Evolutionary conservation across 208 protist genomes (phyloP).

Genomic region (Porcisia deanei): DNA sequence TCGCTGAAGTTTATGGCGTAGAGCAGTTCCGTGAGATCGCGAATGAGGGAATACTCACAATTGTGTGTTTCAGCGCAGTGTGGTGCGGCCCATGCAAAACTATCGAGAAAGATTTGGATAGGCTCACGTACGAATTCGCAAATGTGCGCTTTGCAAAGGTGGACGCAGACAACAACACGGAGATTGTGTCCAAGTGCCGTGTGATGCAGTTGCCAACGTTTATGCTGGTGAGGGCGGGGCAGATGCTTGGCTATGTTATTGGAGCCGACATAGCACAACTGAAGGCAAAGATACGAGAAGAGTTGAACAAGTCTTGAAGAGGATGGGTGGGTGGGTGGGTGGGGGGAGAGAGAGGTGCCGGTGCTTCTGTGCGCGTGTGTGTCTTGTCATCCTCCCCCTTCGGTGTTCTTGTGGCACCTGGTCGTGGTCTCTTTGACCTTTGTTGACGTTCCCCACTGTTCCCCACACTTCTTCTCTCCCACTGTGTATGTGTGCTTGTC

Average conservation of each 20-base stretch:
- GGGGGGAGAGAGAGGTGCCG: background rate
- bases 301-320: conserved; percentile 23
- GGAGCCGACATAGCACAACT: conserved; percentile 65
- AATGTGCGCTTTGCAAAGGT: conserved; percentile 74
- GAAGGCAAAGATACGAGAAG: conserved; percentile 65
- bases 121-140: conserved; percentile 75
- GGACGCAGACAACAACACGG: conserved; percentile 79
- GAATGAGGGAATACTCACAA: conserved; percentile 52
- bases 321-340: background rate
- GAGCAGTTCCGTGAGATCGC: conserved; percentile 76
- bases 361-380: background rate
- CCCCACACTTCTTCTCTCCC: too few relatives aligned
- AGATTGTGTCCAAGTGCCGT: conserved; percentile 78
- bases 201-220: conserved; percentile 81
- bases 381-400: background rate
- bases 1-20: conserved; percentile 73
- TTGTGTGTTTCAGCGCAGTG: conserved; percentile 79
- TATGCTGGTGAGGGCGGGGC: conserved; percentile 61
- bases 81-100: conserved; percentile 86
- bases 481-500: too few relatives aligned
- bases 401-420: background rate
- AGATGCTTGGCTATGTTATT: conserved; percentile 75
- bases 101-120: conserved; percentile 76
- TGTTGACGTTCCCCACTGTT: too few relatives aligned
- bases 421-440: background rate